A percentile compares a stretch with the other conserved stretches of the same genome.
Conservation (phyloP, 1,284 basidiomycete genomes). For the Bjerkandera adusta region DNA sequence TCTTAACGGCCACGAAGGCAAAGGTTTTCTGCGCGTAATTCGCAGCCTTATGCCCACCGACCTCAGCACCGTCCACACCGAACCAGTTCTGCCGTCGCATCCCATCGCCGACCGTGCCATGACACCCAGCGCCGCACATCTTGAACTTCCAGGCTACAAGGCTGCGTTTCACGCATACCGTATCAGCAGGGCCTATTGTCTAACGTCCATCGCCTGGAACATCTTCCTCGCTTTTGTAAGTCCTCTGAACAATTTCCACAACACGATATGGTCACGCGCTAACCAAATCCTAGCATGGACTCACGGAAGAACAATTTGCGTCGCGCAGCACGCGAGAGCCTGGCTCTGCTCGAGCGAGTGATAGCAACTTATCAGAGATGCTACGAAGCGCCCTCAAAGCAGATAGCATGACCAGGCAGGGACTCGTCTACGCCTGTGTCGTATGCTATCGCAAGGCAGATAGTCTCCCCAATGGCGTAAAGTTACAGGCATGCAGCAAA, state of each 20-base stretch:
- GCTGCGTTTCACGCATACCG: neutral
- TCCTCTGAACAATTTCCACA: neutral
- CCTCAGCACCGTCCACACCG: neutral
- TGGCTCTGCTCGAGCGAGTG: too few species aligned
- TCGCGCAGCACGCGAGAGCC: too few species aligned
- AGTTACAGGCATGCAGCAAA: slow-evolving; percentile 1
- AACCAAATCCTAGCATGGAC: too few species aligned
- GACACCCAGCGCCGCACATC: neutral
- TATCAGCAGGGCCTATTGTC: slow-evolving; percentile 1
- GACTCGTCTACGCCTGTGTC: too few species aligned
- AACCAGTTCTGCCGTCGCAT: slow-evolving; percentile 6
- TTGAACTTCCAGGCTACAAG: neutral
- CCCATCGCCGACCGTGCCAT: slow-evolving; percentile 1
- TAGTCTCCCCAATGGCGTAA: neutral
- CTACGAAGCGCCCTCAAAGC: too few species aligned
- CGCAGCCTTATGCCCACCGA: neutral
- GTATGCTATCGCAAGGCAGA: too few species aligned
- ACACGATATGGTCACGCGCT: neutral
- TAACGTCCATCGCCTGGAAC: slow-evolving; percentile 8
- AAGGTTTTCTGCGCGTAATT: slow-evolving; percentile 4
- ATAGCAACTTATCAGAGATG: too few species aligned
- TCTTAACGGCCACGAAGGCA: neutral
- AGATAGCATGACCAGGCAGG: too few species aligned
- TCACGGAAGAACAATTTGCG: too few species aligned
- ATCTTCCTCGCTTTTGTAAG: slow-evolving; percentile 10